phyloP scores from a whole-genome alignment of 2,329 filamentous ascomycete species.

The Ophiostoma quercus region DNA sequence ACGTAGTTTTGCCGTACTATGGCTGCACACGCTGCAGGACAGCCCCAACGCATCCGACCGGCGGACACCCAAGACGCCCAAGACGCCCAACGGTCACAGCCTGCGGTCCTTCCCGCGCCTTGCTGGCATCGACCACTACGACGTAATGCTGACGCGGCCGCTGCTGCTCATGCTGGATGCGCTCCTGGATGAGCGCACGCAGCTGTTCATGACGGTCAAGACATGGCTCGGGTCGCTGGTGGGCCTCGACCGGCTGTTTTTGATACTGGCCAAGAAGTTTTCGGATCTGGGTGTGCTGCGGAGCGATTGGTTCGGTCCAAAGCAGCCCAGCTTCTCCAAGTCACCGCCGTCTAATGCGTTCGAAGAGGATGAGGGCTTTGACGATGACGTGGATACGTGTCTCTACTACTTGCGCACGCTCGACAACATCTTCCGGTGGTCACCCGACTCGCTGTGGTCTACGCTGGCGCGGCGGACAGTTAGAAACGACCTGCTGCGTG shows the following conservation, averaged over 20 bases:
- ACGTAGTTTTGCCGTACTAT: constrained; percentile 68
- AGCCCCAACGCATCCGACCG: constrained; percentile 45
- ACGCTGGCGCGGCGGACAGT: constrained; percentile 60
- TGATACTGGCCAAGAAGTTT: constrained; percentile 56
- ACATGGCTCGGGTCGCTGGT: constrained; percentile 70
- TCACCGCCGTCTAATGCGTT: neutral
- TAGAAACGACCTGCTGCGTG: constrained; percentile 43
- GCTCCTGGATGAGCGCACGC: constrained; percentile 64
- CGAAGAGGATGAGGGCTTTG: constrained; percentile 49
- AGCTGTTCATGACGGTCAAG: constrained; percentile 69
- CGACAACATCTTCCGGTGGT: constrained; percentile 64
- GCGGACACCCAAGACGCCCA: constrained; percentile 47
- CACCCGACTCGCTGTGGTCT: constrained; percentile 64
- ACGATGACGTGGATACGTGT: constrained; percentile 69
- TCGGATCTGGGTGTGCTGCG: constrained; percentile 50
- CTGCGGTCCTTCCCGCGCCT: constrained; percentile 39
- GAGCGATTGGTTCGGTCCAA: neutral
- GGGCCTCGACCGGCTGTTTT: constrained; percentile 59
- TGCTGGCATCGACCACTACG: constrained; percentile 57
- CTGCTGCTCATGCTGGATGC: constrained; percentile 77
- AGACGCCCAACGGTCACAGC: constrained; percentile 35
- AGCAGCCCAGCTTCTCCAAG: constrained; percentile 31
- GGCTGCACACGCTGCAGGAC: constrained; percentile 71
- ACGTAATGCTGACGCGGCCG: constrained; percentile 72
- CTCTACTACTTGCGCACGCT: constrained; percentile 73